These are phyloP conservation scores for Medicago truncatula DNA, from an alignment of 306 rosid genomes.

Conservation along the genomic window DNA sequence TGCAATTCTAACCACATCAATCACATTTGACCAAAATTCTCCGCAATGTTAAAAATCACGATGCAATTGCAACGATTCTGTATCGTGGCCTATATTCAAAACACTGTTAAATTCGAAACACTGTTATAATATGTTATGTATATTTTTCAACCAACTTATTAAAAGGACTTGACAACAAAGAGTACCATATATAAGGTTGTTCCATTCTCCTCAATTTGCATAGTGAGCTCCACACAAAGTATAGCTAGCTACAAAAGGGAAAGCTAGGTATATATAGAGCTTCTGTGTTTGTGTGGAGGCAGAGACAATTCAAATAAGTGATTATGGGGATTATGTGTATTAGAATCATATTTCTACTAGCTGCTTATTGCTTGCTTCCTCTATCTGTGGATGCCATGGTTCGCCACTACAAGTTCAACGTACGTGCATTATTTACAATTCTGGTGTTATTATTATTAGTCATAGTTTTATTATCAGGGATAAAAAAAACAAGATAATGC, in stretches of 20 bases:
- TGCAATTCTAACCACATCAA: too few relatives aligned
- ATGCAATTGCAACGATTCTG: too few relatives aligned
- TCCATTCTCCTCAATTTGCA: constrained; percentile 4
- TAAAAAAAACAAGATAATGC: too few relatives aligned
- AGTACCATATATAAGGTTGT: constrained; percentile 43
- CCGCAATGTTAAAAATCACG: too few relatives aligned
- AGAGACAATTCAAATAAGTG: background rate
- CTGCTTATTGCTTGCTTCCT: constrained; percentile 41
- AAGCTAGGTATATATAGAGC: background rate
- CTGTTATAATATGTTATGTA: too few relatives aligned
- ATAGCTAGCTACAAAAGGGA: constrained; percentile 18
- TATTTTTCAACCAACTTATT: constrained; percentile 35
- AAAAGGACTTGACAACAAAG: constrained; percentile 47
- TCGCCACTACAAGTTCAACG: constrained; percentile 57
- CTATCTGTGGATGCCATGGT: constrained; percentile 44
- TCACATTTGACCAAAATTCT: too few relatives aligned
- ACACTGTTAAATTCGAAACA: too few relatives aligned
- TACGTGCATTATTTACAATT: constrained; percentile 38
- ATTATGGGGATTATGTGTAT: constrained; percentile 16
- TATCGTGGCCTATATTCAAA: too few relatives aligned
- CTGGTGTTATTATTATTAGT: background rate
- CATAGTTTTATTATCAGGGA: background rate
- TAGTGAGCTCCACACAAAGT: constrained; percentile 23
- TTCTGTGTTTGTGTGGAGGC: constrained; percentile 23
- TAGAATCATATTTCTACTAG: constrained; percentile 24